Base-by-base conservation (phyloP, 371 early-diverging fungal species). In the Parasitella parasitica region DNA sequence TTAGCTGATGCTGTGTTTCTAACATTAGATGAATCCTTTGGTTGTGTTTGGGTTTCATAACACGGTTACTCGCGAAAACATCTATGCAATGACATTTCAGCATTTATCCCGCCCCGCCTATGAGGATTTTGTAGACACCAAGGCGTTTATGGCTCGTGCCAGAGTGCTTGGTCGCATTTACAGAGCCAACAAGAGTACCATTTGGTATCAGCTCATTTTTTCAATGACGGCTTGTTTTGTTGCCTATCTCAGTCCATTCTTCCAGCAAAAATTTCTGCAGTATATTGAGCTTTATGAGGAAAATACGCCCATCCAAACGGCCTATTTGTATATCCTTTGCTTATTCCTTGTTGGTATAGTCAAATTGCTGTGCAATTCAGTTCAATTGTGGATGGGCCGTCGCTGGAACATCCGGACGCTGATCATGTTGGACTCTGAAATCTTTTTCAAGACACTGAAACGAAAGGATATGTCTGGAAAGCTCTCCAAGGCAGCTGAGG, bases 401-500 rank as follows among this genome's bases (percentile, higher is more conserved):
- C 77, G 81, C 50, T 77, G 81, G 64, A 79, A 82, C 35, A 61
- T 82, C 16, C 69, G 83, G 34, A 68, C 77, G 2, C 63, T 73
- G 0, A 69, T 72, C 8, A 79, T 79, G 78, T 57, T 85, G n/a
- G 77, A 81, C 52, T 53, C 80, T 4, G 85, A 85, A 30, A 74
- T 85, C 1, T 82, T 76, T 57, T 71, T 73, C 22, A 85, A 83
- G 51, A 66, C 83, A 0, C 41, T 85, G 41, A 70, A 70, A 27
- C 71, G 80, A 66, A 80, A 80, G 64, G 81, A 81, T 34, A 74
- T 75, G 67, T 71, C 80, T 35, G 78, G 81, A 32, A 76, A 73
- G 28, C 67, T 80, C 5, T 20, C 46, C 11, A 54, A 60, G 6
- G 46, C 9, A 11, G 54, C 38, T 1, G 43, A 34, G 57, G 0